Conservation (phyloP, 2,329 filamentous ascomycete genomes). For the Botrytis squamosa region DNA sequence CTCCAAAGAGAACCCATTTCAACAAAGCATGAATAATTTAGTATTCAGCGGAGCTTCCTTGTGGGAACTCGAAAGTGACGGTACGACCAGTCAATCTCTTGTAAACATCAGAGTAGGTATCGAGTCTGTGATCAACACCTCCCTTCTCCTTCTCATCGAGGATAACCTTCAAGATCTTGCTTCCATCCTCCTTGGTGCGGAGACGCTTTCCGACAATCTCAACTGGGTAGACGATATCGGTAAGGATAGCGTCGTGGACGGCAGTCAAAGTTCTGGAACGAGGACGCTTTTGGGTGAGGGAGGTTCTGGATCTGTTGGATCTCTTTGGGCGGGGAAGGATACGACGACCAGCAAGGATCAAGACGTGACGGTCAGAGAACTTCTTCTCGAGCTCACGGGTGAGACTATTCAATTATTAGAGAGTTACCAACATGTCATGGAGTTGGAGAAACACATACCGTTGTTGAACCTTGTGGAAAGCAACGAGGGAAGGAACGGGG, state of each 20-base stretch:
- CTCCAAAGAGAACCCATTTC: constrained; percentile 17
- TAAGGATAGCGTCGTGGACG: constrained; percentile 97
- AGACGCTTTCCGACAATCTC: constrained; percentile 99
- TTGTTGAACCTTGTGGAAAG: constrained; percentile 99
- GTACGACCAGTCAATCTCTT: constrained; percentile 93
- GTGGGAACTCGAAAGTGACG: constrained; percentile 98
- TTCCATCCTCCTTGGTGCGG: constrained; percentile 97
- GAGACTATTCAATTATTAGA: constrained; percentile 57
- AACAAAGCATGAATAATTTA: constrained; percentile 50
- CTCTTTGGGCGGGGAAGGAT: constrained; percentile 98
- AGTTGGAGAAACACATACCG: constrained; percentile 64
- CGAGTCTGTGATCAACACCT: constrained; percentile 98
- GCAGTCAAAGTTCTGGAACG: constrained; percentile 96
- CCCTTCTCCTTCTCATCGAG: constrained; percentile 99
- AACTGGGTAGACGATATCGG: constrained; percentile 98
- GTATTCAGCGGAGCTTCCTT: constrained; percentile 75
- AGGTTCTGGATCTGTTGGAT: constrained; percentile 93
- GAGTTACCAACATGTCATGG: background rate
- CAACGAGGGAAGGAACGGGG: constrained; percentile 95
- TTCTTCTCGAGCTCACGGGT: constrained; percentile 99
- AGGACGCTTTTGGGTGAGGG: constrained; percentile 97
- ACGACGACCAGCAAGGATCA: constrained; percentile 98
- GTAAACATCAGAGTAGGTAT: constrained; percentile 99
- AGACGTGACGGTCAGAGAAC: constrained; percentile 99
- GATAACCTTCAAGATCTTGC: constrained; percentile 98